Evolutionary conservation across 352 stramenopile genomes (phyloP).

Genomic region (Phytophthora meadii): DNA sequence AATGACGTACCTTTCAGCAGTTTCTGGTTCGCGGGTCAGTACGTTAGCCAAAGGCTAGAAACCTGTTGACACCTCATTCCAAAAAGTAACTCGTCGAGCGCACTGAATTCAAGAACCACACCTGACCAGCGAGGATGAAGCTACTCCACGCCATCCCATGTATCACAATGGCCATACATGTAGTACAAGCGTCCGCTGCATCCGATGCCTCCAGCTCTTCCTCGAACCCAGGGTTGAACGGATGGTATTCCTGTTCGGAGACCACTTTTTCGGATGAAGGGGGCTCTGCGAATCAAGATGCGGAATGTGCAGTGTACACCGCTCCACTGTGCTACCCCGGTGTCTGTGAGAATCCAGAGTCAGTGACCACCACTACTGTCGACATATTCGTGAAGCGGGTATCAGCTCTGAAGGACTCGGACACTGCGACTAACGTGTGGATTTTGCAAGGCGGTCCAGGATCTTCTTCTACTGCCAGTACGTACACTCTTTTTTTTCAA

Average conservation of each 20-base stretch:
- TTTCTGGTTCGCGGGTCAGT: too few species aligned
- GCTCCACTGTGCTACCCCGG: slow-evolving; percentile 36
- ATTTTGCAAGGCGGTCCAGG: background rate
- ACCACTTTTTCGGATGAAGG: slow-evolving; percentile 29
- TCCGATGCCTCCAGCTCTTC: too few species aligned
- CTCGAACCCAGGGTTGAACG: slow-evolving; percentile 9
- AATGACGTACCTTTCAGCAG: too few species aligned
- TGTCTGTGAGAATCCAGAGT: slow-evolving; percentile 17
- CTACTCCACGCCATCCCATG: background rate
- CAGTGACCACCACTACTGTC: slow-evolving; percentile 16
- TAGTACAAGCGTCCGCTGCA: slow-evolving; percentile 1
- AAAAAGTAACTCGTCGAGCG: too few species aligned
- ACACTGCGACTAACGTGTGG: slow-evolving; percentile 2
- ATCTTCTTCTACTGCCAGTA: background rate
- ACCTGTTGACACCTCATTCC: too few species aligned
- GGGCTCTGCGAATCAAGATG: background rate
- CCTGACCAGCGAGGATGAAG: background rate
- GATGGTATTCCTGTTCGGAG: slow-evolving; percentile 34
- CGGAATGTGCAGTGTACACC: slow-evolving; percentile 37
- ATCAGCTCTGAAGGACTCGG: slow-evolving; percentile 10
- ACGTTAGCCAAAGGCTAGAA: too few species aligned
- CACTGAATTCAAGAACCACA: too few species aligned
- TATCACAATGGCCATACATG: background rate
- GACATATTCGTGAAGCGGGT: slow-evolving; percentile 50
- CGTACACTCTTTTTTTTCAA: background rate